Conservation (phyloP, 108 stramenopile species). For the Licmophora abbreviata region DNA sequence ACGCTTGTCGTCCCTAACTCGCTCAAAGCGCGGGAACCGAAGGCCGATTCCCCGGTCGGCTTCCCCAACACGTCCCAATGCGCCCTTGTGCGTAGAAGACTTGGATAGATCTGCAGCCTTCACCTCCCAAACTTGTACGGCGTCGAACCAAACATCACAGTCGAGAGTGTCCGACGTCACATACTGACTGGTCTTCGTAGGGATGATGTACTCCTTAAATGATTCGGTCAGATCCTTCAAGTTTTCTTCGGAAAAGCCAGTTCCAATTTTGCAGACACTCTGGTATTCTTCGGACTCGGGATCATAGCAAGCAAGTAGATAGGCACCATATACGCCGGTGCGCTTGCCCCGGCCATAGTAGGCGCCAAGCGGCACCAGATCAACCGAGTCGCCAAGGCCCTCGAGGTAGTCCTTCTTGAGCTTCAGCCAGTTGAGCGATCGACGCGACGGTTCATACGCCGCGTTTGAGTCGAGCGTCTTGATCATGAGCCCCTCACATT, state of each 20-base stretch:
- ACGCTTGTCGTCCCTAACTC: constrained; percentile 95
- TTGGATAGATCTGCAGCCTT: constrained; percentile 97
- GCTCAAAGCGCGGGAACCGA: constrained; percentile 97
- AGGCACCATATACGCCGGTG: constrained; percentile 95
- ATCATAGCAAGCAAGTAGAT: constrained; percentile 97
- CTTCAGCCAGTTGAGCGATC: constrained; percentile 99
- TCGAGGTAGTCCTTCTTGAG: constrained; percentile 99
- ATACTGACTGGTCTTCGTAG: constrained; percentile 67
- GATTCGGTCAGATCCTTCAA: constrained; percentile 69
- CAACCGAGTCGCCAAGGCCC: constrained; percentile 95
- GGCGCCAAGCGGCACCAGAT: constrained; percentile 98
- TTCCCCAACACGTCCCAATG: constrained; percentile 76
- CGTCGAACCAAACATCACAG: constrained; percentile 97
- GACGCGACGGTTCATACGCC: constrained; percentile 90
- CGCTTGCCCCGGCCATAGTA: constrained; percentile 93
- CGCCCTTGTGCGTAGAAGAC: constrained; percentile 85
- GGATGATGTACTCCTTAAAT: constrained; percentile 63
- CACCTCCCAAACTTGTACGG: constrained; percentile 97
- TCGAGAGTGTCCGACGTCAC: constrained; percentile 75
- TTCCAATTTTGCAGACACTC: constrained; percentile 98
- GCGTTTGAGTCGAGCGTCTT: constrained; percentile 93
- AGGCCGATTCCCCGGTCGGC: constrained; percentile 92
- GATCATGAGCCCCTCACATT: constrained; percentile 99
- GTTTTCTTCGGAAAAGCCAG: constrained; percentile 97
- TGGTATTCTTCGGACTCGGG: constrained; percentile 94